Percentiles rank a stretch among this genome's conserved stretches.
Evolutionary conservation across 306 rosid species (phyloP).

Genomic region (Clitoria ternatea): DNA sequence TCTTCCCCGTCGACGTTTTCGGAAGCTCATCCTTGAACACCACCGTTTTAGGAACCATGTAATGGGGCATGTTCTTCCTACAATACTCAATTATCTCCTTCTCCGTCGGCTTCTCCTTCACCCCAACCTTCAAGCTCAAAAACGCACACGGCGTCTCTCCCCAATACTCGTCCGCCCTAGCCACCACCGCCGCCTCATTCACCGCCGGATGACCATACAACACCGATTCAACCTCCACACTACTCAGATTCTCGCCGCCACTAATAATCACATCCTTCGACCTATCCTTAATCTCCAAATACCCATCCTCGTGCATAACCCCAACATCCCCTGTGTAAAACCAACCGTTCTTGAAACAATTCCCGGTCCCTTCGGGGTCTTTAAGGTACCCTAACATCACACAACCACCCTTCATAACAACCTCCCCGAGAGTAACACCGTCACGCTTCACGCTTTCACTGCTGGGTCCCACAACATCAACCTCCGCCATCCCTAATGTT

Average conservation of each 20-base stretch:
- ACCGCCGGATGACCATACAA: conserved; percentile 51
- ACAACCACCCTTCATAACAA: conserved; percentile 46
- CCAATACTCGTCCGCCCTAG: conserved; percentile 61
- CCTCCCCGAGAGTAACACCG: conserved; percentile 46
- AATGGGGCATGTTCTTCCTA: conserved; percentile 45
- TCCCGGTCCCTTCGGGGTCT: conserved; percentile 43
- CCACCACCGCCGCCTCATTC: conserved; percentile 77
- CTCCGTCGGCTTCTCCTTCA: conserved; percentile 36
- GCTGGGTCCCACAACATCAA: conserved; percentile 42
- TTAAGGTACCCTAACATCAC: conserved; percentile 67
- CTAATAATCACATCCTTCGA: conserved; percentile 72
- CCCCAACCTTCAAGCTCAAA: conserved; percentile 45
- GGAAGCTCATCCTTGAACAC: conserved; percentile 60
- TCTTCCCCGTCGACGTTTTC: conserved; percentile 62
- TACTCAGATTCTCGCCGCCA: conserved; percentile 82
- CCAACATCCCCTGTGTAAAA: conserved; percentile 70
- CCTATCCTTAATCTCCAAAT: conserved; percentile 65
- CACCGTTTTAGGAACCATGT: conserved; percentile 67
- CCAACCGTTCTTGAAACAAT: conserved; percentile 49
- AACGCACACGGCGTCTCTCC: conserved; percentile 87
- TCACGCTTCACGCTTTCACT: conserved; percentile 45
- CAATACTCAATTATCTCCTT: conserved; percentile 52
- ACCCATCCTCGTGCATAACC: conserved; percentile 69
- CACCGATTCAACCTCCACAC: conserved; percentile 68
- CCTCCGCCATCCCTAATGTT: conserved; percentile 33